Base-by-base conservation (phyloP, 768 basidiomycete genomes). In the Macrolepiota fuliginosa region DNA sequence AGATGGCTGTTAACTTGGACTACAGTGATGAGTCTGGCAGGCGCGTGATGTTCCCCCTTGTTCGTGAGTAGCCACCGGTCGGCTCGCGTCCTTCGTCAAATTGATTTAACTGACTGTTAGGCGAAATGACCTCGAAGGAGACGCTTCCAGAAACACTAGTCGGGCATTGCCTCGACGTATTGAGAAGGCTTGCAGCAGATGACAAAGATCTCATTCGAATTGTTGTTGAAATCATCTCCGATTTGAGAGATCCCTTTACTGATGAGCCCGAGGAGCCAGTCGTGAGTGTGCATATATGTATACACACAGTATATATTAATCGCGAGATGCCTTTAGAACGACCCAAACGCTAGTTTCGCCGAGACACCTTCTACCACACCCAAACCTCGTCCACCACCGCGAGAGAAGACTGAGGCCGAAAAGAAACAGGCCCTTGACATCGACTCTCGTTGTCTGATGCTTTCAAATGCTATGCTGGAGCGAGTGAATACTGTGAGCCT, bases 1-100 rank as follows among this genome's bases (percentile, higher is more conserved):
- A 81, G 66, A 75, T 96, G 32, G 91, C 92, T 0, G 80, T 90
- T 2, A 83, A 89, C 63, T 77, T 94, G 27, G 96, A 98, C 72
- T 98, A 96, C 67, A 84, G 88, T 0, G 96, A 98, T 74, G 94
- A 97, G 72, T 91, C 90, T 62, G 96, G 96, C 3, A 76, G 94
- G 62, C 76, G 94, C 62, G 91, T 90, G 74, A 94, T 95, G 89
- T 91, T 91, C 68, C 80, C 84, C 54, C 86, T 96, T 35, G 86
- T 96, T 66, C 86, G 94, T 90, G 63, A 73, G 91, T 86, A 32
- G 29, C 7, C 29, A 32, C 29, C 7, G 17, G 46, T 62, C 24
- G 25, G n/a, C 42, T 27, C 4, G 51, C 10, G 7, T 17, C 40
- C 50, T 61, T 27, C 52, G 37, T 66, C 15, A 13, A 40, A 4